Evolutionary conservation across 345 rosid species (phyloP).

Genomic region (Carallia pectinifolia): DNA sequence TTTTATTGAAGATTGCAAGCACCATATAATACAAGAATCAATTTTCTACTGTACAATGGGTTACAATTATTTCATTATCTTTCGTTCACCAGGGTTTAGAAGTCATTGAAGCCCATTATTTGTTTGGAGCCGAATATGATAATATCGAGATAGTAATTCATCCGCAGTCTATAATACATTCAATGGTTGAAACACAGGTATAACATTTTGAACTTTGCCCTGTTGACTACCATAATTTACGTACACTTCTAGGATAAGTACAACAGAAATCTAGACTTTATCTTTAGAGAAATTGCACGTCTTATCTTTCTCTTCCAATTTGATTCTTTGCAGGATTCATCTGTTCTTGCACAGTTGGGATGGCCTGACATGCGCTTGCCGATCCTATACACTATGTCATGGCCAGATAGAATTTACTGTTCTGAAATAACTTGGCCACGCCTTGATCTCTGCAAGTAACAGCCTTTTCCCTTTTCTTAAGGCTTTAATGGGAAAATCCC

Average conservation of each 20-base stretch:
- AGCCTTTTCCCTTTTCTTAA: conserved; percentile 5
- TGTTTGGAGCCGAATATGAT: conserved; percentile 89
- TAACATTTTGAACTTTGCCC: neutral
- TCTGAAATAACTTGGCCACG: conserved; percentile 97
- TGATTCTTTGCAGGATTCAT: conserved; percentile 66
- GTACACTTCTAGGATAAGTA: neutral
- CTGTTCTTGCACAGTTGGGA: conserved; percentile 89
- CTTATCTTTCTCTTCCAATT: conserved; percentile 4
- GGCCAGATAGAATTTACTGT: conserved; percentile 93
- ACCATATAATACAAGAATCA: neutral
- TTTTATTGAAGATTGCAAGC: neutral
- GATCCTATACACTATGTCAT: conserved; percentile 92
- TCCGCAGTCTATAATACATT: conserved; percentile 89
- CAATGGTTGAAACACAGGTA: conserved; percentile 97
- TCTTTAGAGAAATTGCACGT: neutral
- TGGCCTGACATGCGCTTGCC: conserved; percentile 99
- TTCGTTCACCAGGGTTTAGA: conserved; percentile 67
- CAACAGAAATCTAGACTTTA: neutral
- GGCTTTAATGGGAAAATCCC: neutral
- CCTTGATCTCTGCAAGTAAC: conserved; percentile 94
- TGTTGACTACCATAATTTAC: neutral
- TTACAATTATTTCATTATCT: conserved; percentile 6
- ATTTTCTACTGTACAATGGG: neutral
- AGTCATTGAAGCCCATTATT: conserved; percentile 97
- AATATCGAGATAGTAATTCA: conserved; percentile 87